Conservation (phyloP, 108 stramenopile genomes). For the Hondaea fermentalgiana region DNA sequence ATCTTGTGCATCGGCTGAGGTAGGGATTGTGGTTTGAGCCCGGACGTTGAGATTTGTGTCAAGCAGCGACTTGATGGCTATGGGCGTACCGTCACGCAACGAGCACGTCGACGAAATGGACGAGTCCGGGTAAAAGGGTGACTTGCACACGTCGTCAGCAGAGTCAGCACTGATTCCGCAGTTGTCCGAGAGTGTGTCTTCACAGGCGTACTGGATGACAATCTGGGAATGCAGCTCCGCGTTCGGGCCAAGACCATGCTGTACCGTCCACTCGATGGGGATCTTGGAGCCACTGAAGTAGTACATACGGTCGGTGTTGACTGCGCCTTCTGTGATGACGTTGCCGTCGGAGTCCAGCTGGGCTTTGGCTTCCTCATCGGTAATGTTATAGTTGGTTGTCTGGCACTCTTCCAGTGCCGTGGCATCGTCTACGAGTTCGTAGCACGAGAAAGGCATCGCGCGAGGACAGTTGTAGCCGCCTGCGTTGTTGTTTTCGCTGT, state of each 20-base stretch:
- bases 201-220: constrained; percentile 44
- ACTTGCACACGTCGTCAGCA: background rate
- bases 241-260: constrained; percentile 42
- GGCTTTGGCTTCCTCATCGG: background rate
- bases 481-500: constrained; percentile 39
- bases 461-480: constrained; percentile 45
- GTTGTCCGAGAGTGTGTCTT: constrained; percentile 34
- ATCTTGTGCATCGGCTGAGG: background rate
- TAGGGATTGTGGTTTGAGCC: background rate
- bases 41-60: constrained; percentile 21
- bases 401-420: background rate
- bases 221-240: constrained; percentile 35
- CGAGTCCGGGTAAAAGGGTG: background rate
- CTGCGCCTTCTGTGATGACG: background rate
- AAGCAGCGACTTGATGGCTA: constrained; percentile 1
- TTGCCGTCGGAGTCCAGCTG: constrained; percentile 16
- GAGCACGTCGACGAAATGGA: constrained; percentile 22
- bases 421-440: constrained; percentile 7
- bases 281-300: constrained; percentile 37
- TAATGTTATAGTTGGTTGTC: background rate
- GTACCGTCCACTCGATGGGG: constrained; percentile 41
- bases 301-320: constrained; percentile 29
- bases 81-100: constrained; percentile 40
- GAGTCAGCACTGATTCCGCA: background rate
- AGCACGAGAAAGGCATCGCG: constrained; percentile 17